Conservation (phyloP, 345 rosid genomes). For the Psidium friedrichsthalianum region DNA sequence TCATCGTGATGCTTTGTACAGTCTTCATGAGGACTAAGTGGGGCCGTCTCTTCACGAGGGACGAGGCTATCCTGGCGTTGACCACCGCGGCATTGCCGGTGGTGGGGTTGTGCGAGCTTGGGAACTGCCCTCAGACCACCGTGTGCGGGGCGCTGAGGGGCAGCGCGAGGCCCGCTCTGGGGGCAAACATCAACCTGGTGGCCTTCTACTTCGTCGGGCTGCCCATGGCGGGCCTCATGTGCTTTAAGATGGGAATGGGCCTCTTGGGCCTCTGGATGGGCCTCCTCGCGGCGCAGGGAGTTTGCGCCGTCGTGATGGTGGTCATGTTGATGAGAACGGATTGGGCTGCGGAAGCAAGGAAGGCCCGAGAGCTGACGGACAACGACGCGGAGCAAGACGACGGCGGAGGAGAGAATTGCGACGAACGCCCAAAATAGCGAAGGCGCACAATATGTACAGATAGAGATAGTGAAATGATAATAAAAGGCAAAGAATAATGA, state of each 20-base stretch:
- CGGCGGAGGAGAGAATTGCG: too few species aligned
- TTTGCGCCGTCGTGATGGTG: slow-evolving; percentile 20
- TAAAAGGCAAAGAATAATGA: background rate
- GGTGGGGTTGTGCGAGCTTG: slow-evolving; percentile 41
- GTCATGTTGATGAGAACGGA: slow-evolving; percentile 23
- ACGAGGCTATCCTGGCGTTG: slow-evolving; percentile 23
- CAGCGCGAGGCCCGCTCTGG: slow-evolving; percentile 39
- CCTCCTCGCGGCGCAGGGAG: slow-evolving; percentile 24
- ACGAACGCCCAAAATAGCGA: background rate
- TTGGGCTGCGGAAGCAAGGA: slow-evolving; percentile 23
- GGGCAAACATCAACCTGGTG: slow-evolving; percentile 29
- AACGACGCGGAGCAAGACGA: background rate
- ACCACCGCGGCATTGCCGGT: slow-evolving; percentile 32
- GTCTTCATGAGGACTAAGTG: slow-evolving; percentile 25
- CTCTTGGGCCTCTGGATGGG: slow-evolving; percentile 39
- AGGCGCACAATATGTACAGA: background rate
- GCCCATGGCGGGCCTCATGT: slow-evolving; percentile 26
- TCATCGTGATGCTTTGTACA: slow-evolving; percentile 21
- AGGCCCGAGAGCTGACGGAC: slow-evolving; percentile 29
- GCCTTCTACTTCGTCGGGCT: slow-evolving; percentile 48
- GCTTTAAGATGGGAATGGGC: slow-evolving; percentile 15
- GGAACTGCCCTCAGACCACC: slow-evolving; percentile 50
- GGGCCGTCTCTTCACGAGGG: slow-evolving; percentile 34
- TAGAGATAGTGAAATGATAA: background rate
- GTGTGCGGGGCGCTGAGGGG: slow-evolving; percentile 45